Evolutionary conservation across 495 filamentous ascomycete genomes (phyloP).

Genomic region (Penicillium turbatum): DNA sequence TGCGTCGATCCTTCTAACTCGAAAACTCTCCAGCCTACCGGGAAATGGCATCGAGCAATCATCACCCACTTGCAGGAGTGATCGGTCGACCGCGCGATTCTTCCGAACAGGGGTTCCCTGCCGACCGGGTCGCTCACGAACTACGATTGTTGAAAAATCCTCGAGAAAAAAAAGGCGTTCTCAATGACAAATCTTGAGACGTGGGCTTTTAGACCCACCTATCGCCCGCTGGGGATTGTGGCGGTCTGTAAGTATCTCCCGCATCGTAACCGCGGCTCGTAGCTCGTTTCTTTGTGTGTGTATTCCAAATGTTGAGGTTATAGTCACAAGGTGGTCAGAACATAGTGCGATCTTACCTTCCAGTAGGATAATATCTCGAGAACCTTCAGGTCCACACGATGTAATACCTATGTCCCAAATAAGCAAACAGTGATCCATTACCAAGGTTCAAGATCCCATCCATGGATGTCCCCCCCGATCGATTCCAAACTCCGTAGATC

Average conservation of each 20-base stretch:
- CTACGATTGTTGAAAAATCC: neutral
- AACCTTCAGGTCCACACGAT: too few relatives aligned
- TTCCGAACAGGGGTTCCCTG: conserved; percentile 14
- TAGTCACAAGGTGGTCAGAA: too few relatives aligned
- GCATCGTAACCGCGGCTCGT: too few relatives aligned
- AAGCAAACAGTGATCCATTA: too few relatives aligned
- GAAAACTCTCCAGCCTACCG: neutral
- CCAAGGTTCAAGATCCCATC: neutral
- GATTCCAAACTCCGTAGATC: neutral
- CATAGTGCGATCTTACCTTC: too few relatives aligned
- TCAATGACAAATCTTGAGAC: conserved; percentile 28
- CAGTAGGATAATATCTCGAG: too few relatives aligned
- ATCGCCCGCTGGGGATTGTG: neutral
- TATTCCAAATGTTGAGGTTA: too few relatives aligned
- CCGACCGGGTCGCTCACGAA: neutral
- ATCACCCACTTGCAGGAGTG: neutral
- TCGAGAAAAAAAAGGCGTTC: neutral
- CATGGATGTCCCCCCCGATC: conserved; percentile 4
- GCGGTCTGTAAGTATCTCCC: conserved; percentile 8
- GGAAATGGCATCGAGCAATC: neutral
- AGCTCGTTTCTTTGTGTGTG: too few relatives aligned
- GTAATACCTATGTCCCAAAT: too few relatives aligned
- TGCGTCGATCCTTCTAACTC: conserved; percentile 4
- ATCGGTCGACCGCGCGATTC: neutral
- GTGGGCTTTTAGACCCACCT: conserved; percentile 5